These are phyloP conservation scores for Monosporascus sp. DNA, from an alignment of 2,329 filamentous ascomycete species.

Conservation along the genomic window DNA sequence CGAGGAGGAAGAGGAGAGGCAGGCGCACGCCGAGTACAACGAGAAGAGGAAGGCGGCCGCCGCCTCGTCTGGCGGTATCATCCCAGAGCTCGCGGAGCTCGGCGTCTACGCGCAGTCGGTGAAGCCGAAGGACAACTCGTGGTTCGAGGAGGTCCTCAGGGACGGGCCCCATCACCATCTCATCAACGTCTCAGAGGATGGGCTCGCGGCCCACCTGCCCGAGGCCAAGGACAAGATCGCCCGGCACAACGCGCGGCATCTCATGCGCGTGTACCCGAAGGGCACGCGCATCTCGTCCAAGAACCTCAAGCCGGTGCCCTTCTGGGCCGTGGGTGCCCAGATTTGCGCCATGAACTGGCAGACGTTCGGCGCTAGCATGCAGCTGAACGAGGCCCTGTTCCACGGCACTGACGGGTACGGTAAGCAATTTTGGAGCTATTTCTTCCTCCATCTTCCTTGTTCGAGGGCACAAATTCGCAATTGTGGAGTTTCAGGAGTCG, in stretches of 20 bases:
- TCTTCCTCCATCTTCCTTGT: too few relatives aligned
- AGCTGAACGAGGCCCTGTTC: constrained; percentile 65
- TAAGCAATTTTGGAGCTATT: too few relatives aligned
- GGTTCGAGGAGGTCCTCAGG: constrained; percentile 47
- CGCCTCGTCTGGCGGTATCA: constrained; percentile 42
- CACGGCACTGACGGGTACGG: constrained; percentile 57
- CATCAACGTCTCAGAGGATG: constrained; percentile 60
- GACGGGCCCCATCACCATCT: constrained; percentile 29
- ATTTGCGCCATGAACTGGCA: constrained; percentile 69
- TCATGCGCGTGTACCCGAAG: constrained; percentile 68
- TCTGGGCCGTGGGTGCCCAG: constrained; percentile 63
- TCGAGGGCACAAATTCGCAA: too few relatives aligned
- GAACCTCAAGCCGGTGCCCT: constrained; percentile 57
- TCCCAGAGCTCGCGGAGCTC: constrained; percentile 59
- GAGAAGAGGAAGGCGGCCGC: constrained; percentile 44
- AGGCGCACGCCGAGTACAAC: constrained; percentile 47
- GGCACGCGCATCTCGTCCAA: constrained; percentile 62
- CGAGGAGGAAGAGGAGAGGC: constrained; percentile 36
- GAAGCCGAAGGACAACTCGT: constrained; percentile 60
- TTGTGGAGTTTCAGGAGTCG: too few relatives aligned
- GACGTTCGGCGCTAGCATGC: constrained; percentile 59
- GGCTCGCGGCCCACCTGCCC: constrained; percentile 47
- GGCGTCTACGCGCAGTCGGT: constrained; percentile 67
- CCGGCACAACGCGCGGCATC: constrained; percentile 55
- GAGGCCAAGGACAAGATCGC: constrained; percentile 42